These are phyloP conservation scores for Lentinus tigrinus DNA, from an alignment of 768 basidiomycete species.

Conservation along the genomic window DNA sequence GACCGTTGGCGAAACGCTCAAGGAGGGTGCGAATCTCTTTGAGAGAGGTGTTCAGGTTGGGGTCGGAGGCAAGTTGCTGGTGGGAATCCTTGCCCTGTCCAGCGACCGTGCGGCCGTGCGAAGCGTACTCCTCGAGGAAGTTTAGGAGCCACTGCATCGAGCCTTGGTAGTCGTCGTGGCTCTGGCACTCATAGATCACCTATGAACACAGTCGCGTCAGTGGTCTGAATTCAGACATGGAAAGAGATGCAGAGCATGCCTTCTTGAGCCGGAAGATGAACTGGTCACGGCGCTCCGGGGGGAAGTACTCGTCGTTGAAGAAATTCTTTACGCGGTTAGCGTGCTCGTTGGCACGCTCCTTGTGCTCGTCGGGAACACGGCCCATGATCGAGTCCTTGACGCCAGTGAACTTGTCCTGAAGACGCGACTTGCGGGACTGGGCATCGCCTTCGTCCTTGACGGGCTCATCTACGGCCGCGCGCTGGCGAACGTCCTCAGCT, in stretches of 20 bases:
- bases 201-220: background rate
- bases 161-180: slow-evolving; percentile 86
- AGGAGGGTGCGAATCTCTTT: slow-evolving; percentile 75
- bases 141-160: slow-evolving; percentile 70
- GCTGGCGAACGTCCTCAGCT: slow-evolving; percentile 19
- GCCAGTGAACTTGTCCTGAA: slow-evolving; percentile 30
- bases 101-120: slow-evolving; percentile 33
- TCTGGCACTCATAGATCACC: slow-evolving; percentile 88
- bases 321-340: slow-evolving; percentile 62
- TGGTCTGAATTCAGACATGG: too few species aligned
- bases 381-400: slow-evolving; percentile 45
- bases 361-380: slow-evolving; percentile 68
- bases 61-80: slow-evolving; percentile 42
- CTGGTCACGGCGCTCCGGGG: slow-evolving; percentile 85
- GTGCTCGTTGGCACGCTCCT: slow-evolving; percentile 52
- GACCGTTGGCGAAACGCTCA: slow-evolving; percentile 85
- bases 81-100: slow-evolving; percentile 22
- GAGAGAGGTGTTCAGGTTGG: slow-evolving; percentile 53
- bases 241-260: slow-evolving; percentile 19
- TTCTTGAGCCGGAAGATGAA: slow-evolving; percentile 95
- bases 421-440: slow-evolving; percentile 35
- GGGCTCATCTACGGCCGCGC: slow-evolving; percentile 27
- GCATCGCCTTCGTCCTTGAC: slow-evolving; percentile 33
- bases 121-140: slow-evolving; percentile 59
- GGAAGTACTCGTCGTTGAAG: slow-evolving; percentile 83